Percentiles rank a stretch among this genome's conserved stretches.
Evolutionary conservation across 108 stramenopile genomes (phyloP).

Genomic region (Nitzschia sp.): DNA sequence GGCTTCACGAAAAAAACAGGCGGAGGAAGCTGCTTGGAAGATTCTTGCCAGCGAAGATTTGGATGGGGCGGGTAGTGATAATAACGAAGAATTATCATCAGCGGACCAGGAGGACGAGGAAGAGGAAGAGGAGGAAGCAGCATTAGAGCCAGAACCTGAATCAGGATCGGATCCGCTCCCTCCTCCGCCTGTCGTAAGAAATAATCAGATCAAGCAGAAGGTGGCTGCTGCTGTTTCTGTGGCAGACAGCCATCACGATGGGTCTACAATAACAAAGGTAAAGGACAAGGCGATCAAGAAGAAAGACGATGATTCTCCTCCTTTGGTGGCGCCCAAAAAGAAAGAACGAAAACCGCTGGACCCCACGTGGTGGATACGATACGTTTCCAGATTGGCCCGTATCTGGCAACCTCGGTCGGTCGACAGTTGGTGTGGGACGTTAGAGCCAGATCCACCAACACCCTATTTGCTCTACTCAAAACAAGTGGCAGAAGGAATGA

Average conservation of each 20-base stretch:
- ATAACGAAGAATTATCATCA: neutral
- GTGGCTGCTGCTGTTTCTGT: neutral
- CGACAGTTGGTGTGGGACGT: slow-evolving; percentile 1
- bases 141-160: neutral
- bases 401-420: slow-evolving; percentile 1
- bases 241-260: no score
- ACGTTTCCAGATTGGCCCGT: neutral
- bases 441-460: slow-evolving; percentile 11
- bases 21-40: no score
- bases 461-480: neutral
- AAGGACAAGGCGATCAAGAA: neutral
- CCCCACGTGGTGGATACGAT: slow-evolving; percentile 12
- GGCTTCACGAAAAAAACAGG: neutral
- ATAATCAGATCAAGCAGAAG: neutral
- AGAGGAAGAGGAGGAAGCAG: no score
- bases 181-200: neutral
- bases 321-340: neutral
- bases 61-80: neutral
- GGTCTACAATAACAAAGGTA: neutral
- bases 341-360: neutral
- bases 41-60: no score
- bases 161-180: neutral
- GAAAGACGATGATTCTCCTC: neutral
- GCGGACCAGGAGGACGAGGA: no score
- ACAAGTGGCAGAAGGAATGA: slow-evolving; percentile 20